Percentiles rank a stretch among this genome's conserved stretches.
These are phyloP conservation scores for Kodamaea sagamina DNA, from an alignment of 805 yeast genomes.

Conservation along the genomic window DNA sequence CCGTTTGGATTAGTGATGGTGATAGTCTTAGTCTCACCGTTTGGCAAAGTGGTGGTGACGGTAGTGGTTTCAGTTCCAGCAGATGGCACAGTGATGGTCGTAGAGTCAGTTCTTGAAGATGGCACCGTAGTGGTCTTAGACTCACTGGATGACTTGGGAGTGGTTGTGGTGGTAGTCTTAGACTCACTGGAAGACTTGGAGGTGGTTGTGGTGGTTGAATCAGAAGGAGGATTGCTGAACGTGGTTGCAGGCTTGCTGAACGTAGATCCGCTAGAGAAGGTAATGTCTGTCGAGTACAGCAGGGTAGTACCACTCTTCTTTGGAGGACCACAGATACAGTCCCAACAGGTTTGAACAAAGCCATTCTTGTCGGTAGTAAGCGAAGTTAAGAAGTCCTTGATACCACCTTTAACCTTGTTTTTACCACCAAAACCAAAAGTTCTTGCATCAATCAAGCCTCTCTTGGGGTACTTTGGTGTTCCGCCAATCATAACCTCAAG, in stretches of 20 bases:
- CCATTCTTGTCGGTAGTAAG: slow-evolving; percentile 4
- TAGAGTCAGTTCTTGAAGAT: neutral
- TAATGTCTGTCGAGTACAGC: no score
- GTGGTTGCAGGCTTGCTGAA: no score
- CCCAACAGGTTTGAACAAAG: slow-evolving; percentile 17
- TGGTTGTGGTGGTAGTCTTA: no score
- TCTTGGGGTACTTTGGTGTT: slow-evolving; percentile 8
- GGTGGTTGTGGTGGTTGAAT: no score
- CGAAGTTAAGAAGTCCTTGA: neutral
- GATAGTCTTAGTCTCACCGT: neutral
- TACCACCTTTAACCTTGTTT: neutral
- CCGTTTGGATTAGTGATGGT: neutral
- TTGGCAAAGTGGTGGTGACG: no score
- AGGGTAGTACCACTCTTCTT: no score
- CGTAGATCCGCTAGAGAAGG: no score
- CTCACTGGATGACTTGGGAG: neutral
- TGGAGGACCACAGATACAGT: slow-evolving; percentile 14
- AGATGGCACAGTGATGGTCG: neutral
- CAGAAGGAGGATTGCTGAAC: no score
- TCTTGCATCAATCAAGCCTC: slow-evolving; percentile 9
- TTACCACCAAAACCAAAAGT: neutral
- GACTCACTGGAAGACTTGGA: neutral
- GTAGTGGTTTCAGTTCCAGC: no score
- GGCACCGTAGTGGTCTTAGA: neutral
- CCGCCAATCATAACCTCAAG: neutral